Evolutionary conservation across 768 basidiomycete genomes (phyloP).

Genomic region (Pulveroboletus ravenelii): DNA sequence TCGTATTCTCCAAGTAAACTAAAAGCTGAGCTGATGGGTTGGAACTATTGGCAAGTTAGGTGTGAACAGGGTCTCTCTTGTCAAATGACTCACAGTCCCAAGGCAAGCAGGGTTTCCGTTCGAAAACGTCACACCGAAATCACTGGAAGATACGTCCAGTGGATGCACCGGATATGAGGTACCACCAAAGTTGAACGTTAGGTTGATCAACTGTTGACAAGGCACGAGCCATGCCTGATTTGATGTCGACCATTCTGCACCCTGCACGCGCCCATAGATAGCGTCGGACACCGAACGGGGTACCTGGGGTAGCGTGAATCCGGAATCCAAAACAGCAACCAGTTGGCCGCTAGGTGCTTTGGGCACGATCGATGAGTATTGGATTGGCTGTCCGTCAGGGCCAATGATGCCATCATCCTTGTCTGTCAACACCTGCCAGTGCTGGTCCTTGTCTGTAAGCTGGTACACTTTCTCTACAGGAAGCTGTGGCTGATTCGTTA

Average conservation of each 20-base stretch:
- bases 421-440: slow-evolving; percentile 76
- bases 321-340: slow-evolving; percentile 72
- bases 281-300: slow-evolving; percentile 72
- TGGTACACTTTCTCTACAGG: slow-evolving; percentile 60
- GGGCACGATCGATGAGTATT: slow-evolving; percentile 61
- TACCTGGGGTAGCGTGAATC: slow-evolving; percentile 68
- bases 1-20: slow-evolving; percentile 75
- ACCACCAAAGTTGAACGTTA: slow-evolving; percentile 72
- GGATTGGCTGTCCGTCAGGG: slow-evolving; percentile 64
- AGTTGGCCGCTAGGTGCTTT: slow-evolving; percentile 58
- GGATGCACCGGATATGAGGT: slow-evolving; percentile 67
- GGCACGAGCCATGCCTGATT: slow-evolving; percentile 68
- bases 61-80: not conserved
- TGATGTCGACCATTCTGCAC: slow-evolving; percentile 56
- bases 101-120: slow-evolving; percentile 57
- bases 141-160: slow-evolving; percentile 58
- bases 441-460: slow-evolving; percentile 63
- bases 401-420: slow-evolving; percentile 63
- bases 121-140: slow-evolving; percentile 41
- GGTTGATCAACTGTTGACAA: slow-evolving; percentile 66
- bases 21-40: slow-evolving; percentile 79
- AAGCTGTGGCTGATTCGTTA: slow-evolving; percentile 59
- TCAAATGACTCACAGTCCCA: slow-evolving; percentile 51
- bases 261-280: slow-evolving; percentile 75
- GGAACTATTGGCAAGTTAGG: slow-evolving; percentile 49